phyloP scores from a whole-genome alignment of 2,329 filamentous ascomycete genomes.

The Parastagonospora nodorum region DNA sequence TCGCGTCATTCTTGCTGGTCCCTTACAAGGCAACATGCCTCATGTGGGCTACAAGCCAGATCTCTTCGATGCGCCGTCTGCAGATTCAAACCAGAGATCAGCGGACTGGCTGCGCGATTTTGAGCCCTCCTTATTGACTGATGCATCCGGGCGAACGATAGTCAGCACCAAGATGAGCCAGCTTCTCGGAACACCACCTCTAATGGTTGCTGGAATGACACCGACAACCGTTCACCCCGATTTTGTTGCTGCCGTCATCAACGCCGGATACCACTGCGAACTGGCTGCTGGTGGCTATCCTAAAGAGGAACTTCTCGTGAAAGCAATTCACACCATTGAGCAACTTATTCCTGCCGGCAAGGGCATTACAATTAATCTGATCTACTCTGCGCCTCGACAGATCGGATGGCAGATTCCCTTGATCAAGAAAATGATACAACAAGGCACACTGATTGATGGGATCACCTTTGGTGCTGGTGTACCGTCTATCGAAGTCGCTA shows the following conservation, averaged over 20 bases:
- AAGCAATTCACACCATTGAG: constrained; percentile 83
- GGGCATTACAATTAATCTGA: constrained; percentile 87
- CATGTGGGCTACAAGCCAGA: constrained; percentile 21
- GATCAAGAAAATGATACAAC: constrained; percentile 76
- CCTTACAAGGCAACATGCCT: constrained; percentile 8
- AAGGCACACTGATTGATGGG: constrained; percentile 89
- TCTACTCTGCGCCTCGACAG: constrained; percentile 86
- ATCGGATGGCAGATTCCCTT: constrained; percentile 94
- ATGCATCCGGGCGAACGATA: constrained; percentile 10
- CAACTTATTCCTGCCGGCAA: constrained; percentile 80
- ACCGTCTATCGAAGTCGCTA: constrained; percentile 88
- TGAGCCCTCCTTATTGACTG: constrained; percentile 10
- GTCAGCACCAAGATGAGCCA: constrained; percentile 69
- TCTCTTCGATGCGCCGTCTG: constrained; percentile 13
- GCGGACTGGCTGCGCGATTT: constrained; percentile 18
- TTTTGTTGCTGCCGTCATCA: constrained; percentile 91
- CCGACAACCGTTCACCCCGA: constrained; percentile 88
- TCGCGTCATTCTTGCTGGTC: constrained; percentile 21
- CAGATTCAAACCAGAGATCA: constrained; percentile 4
- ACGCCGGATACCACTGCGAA: constrained; percentile 92
- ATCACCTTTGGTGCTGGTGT: constrained; percentile 92
- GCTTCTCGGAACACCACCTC: constrained; percentile 79
- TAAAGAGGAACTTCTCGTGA: constrained; percentile 79
- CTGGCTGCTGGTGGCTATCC: constrained; percentile 90
- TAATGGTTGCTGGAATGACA: constrained; percentile 95